Percentiles rank a stretch among this genome's conserved stretches.
phyloP scores from a whole-genome alignment of 805 yeast genomes.

The Pichia exigua region DNA sequence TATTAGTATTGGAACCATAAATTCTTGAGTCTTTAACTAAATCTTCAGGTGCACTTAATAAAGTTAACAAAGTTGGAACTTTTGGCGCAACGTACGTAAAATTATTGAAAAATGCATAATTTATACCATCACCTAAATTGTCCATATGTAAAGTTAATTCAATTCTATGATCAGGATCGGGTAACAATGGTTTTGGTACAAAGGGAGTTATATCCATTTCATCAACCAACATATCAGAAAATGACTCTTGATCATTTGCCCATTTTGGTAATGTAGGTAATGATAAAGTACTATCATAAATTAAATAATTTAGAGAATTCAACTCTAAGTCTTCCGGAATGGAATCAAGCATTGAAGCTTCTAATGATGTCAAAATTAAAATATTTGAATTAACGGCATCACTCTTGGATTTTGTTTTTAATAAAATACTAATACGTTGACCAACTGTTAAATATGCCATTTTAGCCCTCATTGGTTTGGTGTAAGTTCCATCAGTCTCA shows the following conservation, averaged over 20 bases:
- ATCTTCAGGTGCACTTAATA: slow-evolving; percentile 47
- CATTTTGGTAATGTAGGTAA: slow-evolving; percentile 13
- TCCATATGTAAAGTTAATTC: slow-evolving; percentile 56
- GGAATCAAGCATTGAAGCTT: slow-evolving; percentile 60
- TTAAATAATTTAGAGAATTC: slow-evolving; percentile 47
- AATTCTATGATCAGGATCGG: slow-evolving; percentile 56
- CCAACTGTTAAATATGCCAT: slow-evolving; percentile 66
- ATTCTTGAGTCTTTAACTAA: slow-evolving; percentile 48
- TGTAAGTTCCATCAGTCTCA: slow-evolving; percentile 68
- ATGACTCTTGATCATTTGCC: slow-evolving; percentile 20
- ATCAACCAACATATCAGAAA: slow-evolving; percentile 30
- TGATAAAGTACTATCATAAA: slow-evolving; percentile 36
- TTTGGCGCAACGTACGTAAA: slow-evolving; percentile 57
- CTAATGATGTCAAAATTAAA: slow-evolving; percentile 55
- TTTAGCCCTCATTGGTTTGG: slow-evolving; percentile 48
- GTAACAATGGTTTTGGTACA: slow-evolving; percentile 33
- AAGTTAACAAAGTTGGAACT: slow-evolving; percentile 64
- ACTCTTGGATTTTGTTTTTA: slow-evolving; percentile 40
- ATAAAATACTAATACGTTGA: slow-evolving; percentile 68
- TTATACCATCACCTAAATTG: slow-evolving; percentile 64
- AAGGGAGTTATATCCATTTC: slow-evolving; percentile 41
- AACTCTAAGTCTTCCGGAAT: slow-evolving; percentile 52
- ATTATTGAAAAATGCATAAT: slow-evolving; percentile 70
- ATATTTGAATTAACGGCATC: slow-evolving; percentile 37
- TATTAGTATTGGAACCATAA: slow-evolving; percentile 66